Evolutionary conservation across 306 rosid genomes (phyloP).

Genomic region (Acacia melanoxylon): DNA sequence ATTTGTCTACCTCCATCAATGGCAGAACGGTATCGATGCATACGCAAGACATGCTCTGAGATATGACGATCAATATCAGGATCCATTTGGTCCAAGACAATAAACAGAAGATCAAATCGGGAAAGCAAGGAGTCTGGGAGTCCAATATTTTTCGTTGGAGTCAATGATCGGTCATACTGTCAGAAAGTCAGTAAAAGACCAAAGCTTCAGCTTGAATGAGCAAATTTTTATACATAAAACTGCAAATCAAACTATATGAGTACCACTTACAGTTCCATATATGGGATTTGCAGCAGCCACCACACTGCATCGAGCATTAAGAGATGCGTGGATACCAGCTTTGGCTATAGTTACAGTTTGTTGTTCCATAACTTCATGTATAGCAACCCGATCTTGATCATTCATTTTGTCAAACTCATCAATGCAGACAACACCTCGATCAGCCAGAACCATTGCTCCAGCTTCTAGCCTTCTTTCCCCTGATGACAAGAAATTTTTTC

Average conservation of each 20-base stretch:
- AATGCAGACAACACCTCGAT: slow-evolving; percentile 98
- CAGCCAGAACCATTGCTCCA: slow-evolving; percentile 99
- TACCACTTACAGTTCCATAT: slow-evolving; percentile 87
- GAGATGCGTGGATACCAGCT: slow-evolving; percentile 99
- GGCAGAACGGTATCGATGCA: slow-evolving; percentile 89
- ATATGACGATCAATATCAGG: slow-evolving; percentile 93
- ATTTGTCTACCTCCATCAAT: slow-evolving; percentile 72
- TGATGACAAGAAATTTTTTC: slow-evolving; percentile 37
- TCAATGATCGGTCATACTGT: slow-evolving; percentile 97
- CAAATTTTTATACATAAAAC: neutral
- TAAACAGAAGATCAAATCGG: slow-evolving; percentile 93
- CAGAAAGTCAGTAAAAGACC: slow-evolving; percentile 22
- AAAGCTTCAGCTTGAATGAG: slow-evolving; percentile 13
- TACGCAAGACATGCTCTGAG: slow-evolving; percentile 94
- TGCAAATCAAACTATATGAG: slow-evolving; percentile 3
- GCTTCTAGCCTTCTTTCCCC: slow-evolving; percentile 99
- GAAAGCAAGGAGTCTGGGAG: slow-evolving; percentile 98
- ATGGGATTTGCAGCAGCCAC: slow-evolving; percentile 99
- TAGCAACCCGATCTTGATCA: slow-evolving; percentile 96
- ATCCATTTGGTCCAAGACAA: slow-evolving; percentile 99
- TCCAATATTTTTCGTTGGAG: slow-evolving; percentile 98
- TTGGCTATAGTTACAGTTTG: slow-evolving; percentile 98
- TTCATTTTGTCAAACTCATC: slow-evolving; percentile 99
- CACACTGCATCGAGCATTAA: slow-evolving; percentile 97
- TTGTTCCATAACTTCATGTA: slow-evolving; percentile 99